Conservation (phyloP, 1,284 basidiomycete species). For the Ustilago hordei region DNA sequence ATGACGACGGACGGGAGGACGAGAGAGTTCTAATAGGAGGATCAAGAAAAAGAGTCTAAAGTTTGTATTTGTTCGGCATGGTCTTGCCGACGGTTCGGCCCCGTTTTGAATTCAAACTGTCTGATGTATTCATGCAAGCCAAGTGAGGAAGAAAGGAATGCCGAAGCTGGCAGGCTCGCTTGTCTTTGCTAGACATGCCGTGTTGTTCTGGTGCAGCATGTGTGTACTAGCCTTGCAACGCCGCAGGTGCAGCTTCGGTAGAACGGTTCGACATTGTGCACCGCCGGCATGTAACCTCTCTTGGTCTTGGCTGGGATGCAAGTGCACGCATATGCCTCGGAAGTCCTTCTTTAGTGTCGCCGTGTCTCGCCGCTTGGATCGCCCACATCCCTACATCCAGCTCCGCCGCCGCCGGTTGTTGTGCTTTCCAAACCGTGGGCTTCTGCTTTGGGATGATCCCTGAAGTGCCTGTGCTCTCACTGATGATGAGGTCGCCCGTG, state of each 20-base stretch:
- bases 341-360: not conserved
- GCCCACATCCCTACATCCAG: not conserved
- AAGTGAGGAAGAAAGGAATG: not conserved
- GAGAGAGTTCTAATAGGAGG: not conserved
- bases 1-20: not conserved
- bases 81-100: constrained; percentile 5
- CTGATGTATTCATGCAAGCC: not conserved
- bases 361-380: not conserved
- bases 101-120: not conserved
- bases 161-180: constrained; percentile 5
- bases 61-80: not conserved
- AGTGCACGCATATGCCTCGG: constrained; percentile 28
- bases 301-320: not conserved
- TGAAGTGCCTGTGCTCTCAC: too few relatives aligned
- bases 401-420: too few relatives aligned
- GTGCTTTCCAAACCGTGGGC: too few relatives aligned
- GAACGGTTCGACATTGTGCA: not conserved
- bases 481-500: too few relatives aligned
- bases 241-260: not conserved
- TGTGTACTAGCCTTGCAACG: not conserved
- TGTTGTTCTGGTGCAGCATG: not conserved
- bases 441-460: too few relatives aligned
- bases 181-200: not conserved
- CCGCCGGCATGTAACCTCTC: not conserved
- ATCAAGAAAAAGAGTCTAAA: not conserved